Evolutionary conservation across 2,329 filamentous ascomycete genomes (phyloP).

Genomic region (Sporothrix euskadiensis): DNA sequence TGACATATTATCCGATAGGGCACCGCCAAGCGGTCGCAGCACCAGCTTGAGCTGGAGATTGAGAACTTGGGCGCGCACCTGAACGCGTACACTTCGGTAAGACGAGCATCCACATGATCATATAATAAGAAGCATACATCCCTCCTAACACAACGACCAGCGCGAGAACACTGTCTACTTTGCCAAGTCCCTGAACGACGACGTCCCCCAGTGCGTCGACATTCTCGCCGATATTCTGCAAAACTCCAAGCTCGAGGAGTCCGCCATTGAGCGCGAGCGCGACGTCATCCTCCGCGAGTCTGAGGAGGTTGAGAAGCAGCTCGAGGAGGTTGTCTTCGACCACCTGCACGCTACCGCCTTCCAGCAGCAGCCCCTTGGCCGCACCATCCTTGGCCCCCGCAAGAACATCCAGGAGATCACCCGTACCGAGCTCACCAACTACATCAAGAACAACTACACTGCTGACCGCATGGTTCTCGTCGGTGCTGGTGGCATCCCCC

Average conservation of each 20-base stretch:
- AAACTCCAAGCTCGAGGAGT: conserved; percentile 95
- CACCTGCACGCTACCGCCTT: conserved; percentile 98
- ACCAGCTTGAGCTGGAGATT: conserved; percentile 98
- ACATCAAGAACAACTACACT: conserved; percentile 99
- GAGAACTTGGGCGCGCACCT: conserved; percentile 99
- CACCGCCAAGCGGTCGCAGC: conserved; percentile 89
- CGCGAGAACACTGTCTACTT: conserved; percentile 99
- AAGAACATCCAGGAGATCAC: conserved; percentile 98
- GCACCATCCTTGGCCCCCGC: conserved; percentile 95
- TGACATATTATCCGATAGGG: conserved; percentile 55
- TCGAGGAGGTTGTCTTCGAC: conserved; percentile 99
- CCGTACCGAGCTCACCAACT: conserved; percentile 84
- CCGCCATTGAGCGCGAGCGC: conserved; percentile 93
- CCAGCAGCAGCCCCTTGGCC: conserved; percentile 92
- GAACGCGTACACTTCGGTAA: conserved; percentile 98
- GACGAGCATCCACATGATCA: conserved; percentile 2
- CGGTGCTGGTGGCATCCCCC: conserved; percentile 88
- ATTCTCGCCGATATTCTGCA: conserved; percentile 99
- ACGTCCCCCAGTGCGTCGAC: conserved; percentile 94
- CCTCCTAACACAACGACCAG: conserved; percentile 46
- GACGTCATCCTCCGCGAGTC: conserved; percentile 98
- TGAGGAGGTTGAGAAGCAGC: conserved; percentile 99
- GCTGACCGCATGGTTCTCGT: conserved; percentile 99
- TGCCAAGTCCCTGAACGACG: conserved; percentile 97
- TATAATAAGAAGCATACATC: not conserved